Evolutionary conservation across 305 asterid genomes (phyloP), one percentile per base, ranked within the genome.

Genomic region (Fraxinus paxiana): DNA sequence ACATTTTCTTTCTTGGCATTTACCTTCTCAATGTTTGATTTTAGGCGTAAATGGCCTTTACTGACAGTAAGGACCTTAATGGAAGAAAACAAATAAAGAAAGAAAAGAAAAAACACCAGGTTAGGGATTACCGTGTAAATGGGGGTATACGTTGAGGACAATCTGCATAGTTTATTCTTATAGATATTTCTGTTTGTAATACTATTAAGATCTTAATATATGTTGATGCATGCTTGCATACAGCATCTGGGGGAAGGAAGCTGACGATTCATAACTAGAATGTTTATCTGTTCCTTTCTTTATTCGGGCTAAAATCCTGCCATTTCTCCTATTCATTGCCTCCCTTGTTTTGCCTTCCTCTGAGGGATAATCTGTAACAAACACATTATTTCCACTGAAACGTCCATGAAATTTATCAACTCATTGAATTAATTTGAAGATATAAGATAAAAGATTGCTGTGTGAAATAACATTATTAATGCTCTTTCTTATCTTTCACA

Each of bases 401-500:
- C n/a, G 2, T 61, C 13, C 17, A 61, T 20, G 7, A 13, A 61
- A 61, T 20, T 61, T 61, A 51, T 51, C 63, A n/a, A 51, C 63
- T 51, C 63, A 1, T 51, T 0, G 9, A 51, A n/a, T 51, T 51
- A 51, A 51, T 51, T n/a, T 51, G 63, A 5, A 56, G 67, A 18
- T 18, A 6, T 56, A 18, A 18, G 28, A 18, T 56, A 33, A 35
- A 69, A 48, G 24, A 69, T 56, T 70, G 80, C 63, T 51, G 26
- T 63, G 67, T 78, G 65, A 33, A 22, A 15, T 26, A 51, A n/a
- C 20, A 51, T 51, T n/a, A 8, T 9, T 76, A 41, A 33, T 79
- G 75, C 26, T 80, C 3, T 26, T 83, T 80, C 46, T 30, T 37
- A 73, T 61, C 34, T 77, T 83, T 34, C 77, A 86, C 91, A 95